phyloP scores from a whole-genome alignment of 768 basidiomycete genomes.

The Panaeolus papilionaceus region DNA sequence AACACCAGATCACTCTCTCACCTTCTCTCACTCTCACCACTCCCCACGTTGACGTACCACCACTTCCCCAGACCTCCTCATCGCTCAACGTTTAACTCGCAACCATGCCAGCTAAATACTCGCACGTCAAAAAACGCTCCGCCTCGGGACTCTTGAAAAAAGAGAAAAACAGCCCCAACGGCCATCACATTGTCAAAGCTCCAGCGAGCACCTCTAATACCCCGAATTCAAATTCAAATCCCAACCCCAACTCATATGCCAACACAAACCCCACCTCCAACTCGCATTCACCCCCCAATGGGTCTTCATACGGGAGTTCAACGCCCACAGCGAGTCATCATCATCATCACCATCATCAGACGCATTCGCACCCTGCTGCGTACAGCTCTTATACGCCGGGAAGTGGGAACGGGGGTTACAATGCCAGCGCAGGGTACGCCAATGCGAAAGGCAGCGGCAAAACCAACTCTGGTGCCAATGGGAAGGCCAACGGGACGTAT shows the following conservation, averaged over 20 bases:
- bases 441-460: too few relatives aligned
- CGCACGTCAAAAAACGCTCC: conserved; percentile 73
- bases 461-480: too few relatives aligned
- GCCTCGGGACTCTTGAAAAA: conserved; percentile 56
- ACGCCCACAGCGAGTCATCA: not conserved
- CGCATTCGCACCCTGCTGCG: not conserved
- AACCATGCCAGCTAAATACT: conserved; percentile 73
- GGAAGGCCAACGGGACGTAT: too few relatives aligned
- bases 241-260: too few relatives aligned
- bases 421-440: too few relatives aligned
- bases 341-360: not conserved
- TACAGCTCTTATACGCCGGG: not conserved
- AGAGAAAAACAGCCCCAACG: conserved; percentile 38
- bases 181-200: conserved; percentile 39
- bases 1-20: too few relatives aligned
- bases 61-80: not conserved
- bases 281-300: too few relatives aligned
- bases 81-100: not conserved
- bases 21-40: too few relatives aligned
- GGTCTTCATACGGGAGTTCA: too few relatives aligned
- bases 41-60: not conserved
- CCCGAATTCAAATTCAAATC: too few relatives aligned
- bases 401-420: too few relatives aligned
- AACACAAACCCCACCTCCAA: too few relatives aligned
- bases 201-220: conserved; percentile 28